Percentiles rank a stretch among this genome's conserved stretches.
Evolutionary conservation across 2,329 filamentous ascomycete genomes (phyloP).

Genomic region (Arachnomyces sp.): DNA sequence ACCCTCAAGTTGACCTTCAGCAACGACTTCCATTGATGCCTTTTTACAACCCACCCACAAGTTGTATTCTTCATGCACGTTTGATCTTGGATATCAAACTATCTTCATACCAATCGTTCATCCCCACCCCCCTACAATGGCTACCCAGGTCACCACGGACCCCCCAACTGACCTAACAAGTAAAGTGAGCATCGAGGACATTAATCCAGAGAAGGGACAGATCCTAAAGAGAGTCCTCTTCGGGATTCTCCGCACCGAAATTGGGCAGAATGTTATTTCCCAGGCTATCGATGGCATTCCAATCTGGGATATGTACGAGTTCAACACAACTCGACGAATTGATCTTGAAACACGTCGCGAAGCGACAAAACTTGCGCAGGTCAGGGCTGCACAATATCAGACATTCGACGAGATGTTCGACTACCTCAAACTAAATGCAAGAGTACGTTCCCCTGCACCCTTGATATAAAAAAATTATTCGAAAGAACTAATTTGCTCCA

Average conservation of each 20-base stretch:
- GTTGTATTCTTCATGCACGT: too few species aligned
- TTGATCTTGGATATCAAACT: too few species aligned
- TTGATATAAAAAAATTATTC: background rate
- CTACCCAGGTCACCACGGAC: too few species aligned
- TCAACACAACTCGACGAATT: conserved; percentile 1
- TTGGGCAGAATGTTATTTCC: background rate
- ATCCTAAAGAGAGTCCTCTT: too few species aligned
- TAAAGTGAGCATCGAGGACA: too few species aligned
- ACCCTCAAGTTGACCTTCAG: too few species aligned
- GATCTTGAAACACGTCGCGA: conserved; percentile 1
- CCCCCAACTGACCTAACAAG: too few species aligned
- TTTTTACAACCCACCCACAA: too few species aligned
- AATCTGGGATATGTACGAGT: conserved; percentile 1
- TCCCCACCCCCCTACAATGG: too few species aligned
- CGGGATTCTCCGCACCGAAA: background rate
- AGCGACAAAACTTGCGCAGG: background rate
- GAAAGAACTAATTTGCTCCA: background rate
- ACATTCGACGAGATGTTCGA: conserved; percentile 1
- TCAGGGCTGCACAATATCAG: background rate
- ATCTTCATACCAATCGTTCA: too few species aligned
- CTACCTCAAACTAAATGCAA: conserved; percentile 1
- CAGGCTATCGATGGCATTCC: conserved; percentile 5
- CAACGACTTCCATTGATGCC: too few species aligned
- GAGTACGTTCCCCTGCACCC: background rate
- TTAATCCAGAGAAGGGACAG: too few species aligned